Evolutionary conservation across 2,329 filamentous ascomycete species (phyloP).

Genomic region (Pseudomassariella vexata): DNA sequence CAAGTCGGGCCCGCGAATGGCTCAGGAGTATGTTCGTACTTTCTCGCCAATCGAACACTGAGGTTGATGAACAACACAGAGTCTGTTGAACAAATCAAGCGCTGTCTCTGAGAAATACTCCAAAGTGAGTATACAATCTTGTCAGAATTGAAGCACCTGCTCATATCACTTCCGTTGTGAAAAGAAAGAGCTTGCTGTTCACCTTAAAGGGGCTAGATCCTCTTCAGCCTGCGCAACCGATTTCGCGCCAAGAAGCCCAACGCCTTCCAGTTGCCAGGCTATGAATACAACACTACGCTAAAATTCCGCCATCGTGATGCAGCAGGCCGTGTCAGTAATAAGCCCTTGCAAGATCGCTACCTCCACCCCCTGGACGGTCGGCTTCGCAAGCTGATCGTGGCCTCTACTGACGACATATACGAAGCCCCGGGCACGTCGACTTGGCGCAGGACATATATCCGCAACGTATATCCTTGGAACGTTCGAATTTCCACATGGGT

Average conservation of each 20-base stretch:
- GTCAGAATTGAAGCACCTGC: no score
- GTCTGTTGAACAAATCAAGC: no score
- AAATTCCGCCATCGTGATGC: constrained; percentile 13
- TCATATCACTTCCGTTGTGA: no score
- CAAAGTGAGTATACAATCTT: no score
- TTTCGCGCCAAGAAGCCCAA: background rate
- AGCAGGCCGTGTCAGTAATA: constrained; percentile 8
- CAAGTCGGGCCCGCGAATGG: no score
- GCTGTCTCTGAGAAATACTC: no score
- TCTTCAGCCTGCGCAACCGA: no score
- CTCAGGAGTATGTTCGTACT: no score
- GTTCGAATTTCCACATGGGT: constrained; percentile 14
- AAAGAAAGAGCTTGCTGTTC: no score
- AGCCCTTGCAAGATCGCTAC: constrained; percentile 10
- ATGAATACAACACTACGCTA: background rate
- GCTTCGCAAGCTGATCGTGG: constrained; percentile 12
- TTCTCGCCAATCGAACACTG: no score
- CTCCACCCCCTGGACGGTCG: constrained; percentile 10
- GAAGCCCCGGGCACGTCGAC: constrained; percentile 7
- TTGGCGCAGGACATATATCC: constrained; percentile 13
- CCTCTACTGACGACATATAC: constrained; percentile 11
- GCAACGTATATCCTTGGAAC: constrained; percentile 8
- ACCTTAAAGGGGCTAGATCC: no score
- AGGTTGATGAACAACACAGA: no score
- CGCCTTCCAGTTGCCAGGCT: background rate